Evolutionary conservation across 495 filamentous ascomycete genomes (phyloP).

Genomic region (Apiosordaria backusii): DNA sequence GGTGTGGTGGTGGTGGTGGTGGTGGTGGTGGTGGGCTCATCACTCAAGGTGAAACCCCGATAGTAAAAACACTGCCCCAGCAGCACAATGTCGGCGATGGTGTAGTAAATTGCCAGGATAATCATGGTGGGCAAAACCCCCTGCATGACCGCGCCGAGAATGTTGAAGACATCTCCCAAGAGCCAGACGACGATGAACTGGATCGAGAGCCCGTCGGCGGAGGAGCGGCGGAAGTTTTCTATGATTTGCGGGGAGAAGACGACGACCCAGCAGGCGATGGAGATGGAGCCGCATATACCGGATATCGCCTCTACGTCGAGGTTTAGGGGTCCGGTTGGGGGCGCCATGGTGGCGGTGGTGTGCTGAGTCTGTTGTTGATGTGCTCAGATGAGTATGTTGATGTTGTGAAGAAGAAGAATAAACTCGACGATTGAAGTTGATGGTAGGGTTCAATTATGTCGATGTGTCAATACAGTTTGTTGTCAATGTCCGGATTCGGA

Average conservation of each 20-base stretch:
- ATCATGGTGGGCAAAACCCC: constrained; percentile 94
- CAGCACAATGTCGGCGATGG: constrained; percentile 85
- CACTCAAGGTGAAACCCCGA: constrained; percentile 69
- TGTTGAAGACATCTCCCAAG: constrained; percentile 93
- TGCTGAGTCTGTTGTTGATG: neutral
- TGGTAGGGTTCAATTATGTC: neutral
- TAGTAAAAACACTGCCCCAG: constrained; percentile 92
- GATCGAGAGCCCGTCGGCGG: constrained; percentile 84
- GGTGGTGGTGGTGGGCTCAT: constrained; percentile 39
- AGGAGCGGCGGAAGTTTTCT: constrained; percentile 84
- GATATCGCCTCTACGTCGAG: constrained; percentile 83
- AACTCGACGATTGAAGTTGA: neutral
- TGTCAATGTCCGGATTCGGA: neutral
- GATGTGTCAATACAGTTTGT: neutral
- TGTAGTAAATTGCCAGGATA: constrained; percentile 93
- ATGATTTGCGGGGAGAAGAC: constrained; percentile 97
- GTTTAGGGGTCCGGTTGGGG: constrained; percentile 59
- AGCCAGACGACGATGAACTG: constrained; percentile 90
- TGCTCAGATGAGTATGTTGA: neutral
- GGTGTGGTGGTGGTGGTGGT: constrained; percentile 19
- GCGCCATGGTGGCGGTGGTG: constrained; percentile 54
- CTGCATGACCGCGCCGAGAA: constrained; percentile 87
- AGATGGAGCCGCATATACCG: constrained; percentile 89
- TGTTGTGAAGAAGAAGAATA: neutral
- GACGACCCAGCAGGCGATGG: constrained; percentile 95